phyloP scores from a whole-genome alignment of 2,329 filamentous ascomycete species.

The Sclerotinia glacialis region DNA sequence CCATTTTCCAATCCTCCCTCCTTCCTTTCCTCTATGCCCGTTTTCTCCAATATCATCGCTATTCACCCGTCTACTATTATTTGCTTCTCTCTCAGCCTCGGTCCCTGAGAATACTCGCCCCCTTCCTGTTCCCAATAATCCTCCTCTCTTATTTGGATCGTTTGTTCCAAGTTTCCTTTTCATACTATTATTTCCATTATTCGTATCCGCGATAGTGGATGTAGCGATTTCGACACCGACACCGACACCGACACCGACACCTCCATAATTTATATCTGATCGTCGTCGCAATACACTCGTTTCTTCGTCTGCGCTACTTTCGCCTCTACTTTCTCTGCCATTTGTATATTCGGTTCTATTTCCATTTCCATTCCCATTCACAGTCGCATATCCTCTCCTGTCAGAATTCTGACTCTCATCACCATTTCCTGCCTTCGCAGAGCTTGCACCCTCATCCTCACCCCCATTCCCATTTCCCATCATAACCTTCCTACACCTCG shows the following conservation, averaged over 20 bases:
- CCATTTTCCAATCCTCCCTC: conserved; percentile 45
- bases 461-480: background rate
- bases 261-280: conserved; percentile 6
- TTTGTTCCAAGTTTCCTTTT: background rate
- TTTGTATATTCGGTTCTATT: conserved; percentile 4
- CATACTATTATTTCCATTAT: background rate
- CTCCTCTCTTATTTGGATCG: background rate
- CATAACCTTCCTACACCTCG: conserved; percentile 28
- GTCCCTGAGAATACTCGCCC: background rate
- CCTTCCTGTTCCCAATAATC: background rate
- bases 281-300: conserved; percentile 42
- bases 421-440: background rate
- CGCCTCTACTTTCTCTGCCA: conserved; percentile 18
- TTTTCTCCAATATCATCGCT: conserved; percentile 23
- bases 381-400: background rate
- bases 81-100: background rate
- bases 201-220: background rate
- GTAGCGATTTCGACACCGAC: background rate
- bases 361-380: background rate
- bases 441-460: background rate
- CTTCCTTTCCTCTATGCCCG: conserved; percentile 24
- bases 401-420: background rate
- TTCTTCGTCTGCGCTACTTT: conserved; percentile 40
- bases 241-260: background rate
- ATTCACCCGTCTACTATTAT: background rate